Evolutionary conservation across 2,329 filamentous ascomycete species (phyloP), one percentile per base, ranked within the genome.

Genomic region (Trichoderma asperellum): DNA sequence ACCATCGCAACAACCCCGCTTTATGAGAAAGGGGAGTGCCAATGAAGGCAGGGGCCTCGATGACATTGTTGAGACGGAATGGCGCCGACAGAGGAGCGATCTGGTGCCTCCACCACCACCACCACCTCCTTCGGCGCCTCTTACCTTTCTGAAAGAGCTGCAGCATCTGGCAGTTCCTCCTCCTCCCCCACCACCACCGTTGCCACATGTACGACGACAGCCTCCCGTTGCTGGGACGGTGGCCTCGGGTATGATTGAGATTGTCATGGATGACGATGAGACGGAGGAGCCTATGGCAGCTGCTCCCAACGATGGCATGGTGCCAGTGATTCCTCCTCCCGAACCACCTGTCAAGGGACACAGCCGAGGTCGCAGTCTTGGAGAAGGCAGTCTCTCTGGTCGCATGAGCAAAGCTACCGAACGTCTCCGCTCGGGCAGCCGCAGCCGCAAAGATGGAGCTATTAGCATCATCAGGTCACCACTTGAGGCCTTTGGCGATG

Each of bases 221-320:
- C 34, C 80, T 2, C 79, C 80, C 8, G 75, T 84, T 57, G 82
- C 83, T 71, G 83, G 85, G 70, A 82, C 82, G 2, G 73, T 83
- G 18, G 83, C 82, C 8, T 85, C 86, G 0, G 87, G 85, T 5
- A 85, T 88, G 74, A 89, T 91, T 72, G 88, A 91, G 76, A 88
- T 91, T 71, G 87, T 91, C 61, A 88, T 89, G 85, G 88, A 90
- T 72, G 86, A 88, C 2, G 86, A 88, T 6, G 83, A 86, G 21
- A 76, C 56, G n/a, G 69, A 73, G 12, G 72, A 74, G 4, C 73
- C 76, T 24, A 73, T 74, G 14, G 71, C 59, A 11, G 79, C 79
- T 10, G 76, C 78, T 1, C 81, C 80, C 1, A 80, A 81, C 59
- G 83, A 85, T 70, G 76, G 78, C 52, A 80, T 77, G 52, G 81